These are phyloP conservation scores for Coleophoma crateriformis DNA, from an alignment of 2,329 filamentous ascomycete genomes.

Conservation along the genomic window DNA sequence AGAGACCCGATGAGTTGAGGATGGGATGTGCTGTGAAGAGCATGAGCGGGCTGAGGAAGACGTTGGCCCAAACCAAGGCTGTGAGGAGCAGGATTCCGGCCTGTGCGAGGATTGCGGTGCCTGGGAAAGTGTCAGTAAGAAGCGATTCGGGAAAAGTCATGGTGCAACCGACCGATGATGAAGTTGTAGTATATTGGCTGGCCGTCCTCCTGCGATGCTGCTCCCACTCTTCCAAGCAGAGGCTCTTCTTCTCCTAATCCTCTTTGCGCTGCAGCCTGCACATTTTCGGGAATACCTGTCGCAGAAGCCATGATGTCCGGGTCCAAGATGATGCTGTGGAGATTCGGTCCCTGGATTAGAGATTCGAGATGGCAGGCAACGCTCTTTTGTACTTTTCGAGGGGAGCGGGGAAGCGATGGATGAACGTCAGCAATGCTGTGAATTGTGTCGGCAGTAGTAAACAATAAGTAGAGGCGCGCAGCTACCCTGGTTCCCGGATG, in stretches of 20 bases:
- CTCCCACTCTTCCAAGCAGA: constrained; percentile 64
- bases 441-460: no score
- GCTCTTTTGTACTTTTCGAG: background rate
- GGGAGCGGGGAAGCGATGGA: no score
- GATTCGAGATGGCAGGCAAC: background rate
- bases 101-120: constrained; percentile 77
- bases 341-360: no score
- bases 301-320: constrained; percentile 56
- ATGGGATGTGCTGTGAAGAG: constrained; percentile 89
- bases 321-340: background rate
- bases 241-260: constrained; percentile 55
- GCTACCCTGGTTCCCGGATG: no score
- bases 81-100: constrained; percentile 70
- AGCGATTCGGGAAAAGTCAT: background rate
- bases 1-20: constrained; percentile 58
- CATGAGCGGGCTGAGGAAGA: constrained; percentile 64
- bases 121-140: constrained; percentile 37
- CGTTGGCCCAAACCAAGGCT: constrained; percentile 69
- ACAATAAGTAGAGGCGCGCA: no score
- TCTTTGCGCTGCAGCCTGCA: constrained; percentile 28
- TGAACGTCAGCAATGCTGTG: no score
- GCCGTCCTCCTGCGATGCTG: constrained; percentile 64
- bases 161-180: constrained; percentile 53
- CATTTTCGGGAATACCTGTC: constrained; percentile 56
- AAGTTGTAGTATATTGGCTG: constrained; percentile 66